phyloP scores from a whole-genome alignment of 345 rosid species.

The Turritis glabra region DNA sequence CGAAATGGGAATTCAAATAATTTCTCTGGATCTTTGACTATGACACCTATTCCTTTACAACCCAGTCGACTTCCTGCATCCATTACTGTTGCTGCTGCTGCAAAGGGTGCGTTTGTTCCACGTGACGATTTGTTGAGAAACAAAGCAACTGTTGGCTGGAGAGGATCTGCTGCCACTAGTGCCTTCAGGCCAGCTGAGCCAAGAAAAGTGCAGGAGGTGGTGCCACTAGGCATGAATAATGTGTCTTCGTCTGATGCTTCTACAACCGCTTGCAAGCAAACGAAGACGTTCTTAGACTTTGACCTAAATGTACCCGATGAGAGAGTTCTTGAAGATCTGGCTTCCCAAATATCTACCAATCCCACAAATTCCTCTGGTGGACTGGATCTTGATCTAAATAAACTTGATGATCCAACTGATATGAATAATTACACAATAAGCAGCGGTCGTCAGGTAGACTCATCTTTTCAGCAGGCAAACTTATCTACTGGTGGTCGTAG shows the following conservation, averaged over 20 bases:
- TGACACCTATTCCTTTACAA: slow-evolving; percentile 45
- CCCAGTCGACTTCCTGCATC: slow-evolving; percentile 59
- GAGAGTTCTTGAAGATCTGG: slow-evolving; percentile 70
- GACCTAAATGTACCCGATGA: slow-evolving; percentile 91
- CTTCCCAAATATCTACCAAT: slow-evolving; percentile 46
- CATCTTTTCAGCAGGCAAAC: slow-evolving; percentile 38
- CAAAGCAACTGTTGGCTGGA: slow-evolving; percentile 87
- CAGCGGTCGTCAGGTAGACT: slow-evolving; percentile 45
- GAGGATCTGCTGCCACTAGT: slow-evolving; percentile 99
- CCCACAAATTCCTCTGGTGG: slow-evolving; percentile 53
- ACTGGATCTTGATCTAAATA: slow-evolving; percentile 86
- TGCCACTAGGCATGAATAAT: slow-evolving; percentile 31
- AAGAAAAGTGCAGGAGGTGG: slow-evolving; percentile 58
- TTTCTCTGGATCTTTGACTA: slow-evolving; percentile 38
- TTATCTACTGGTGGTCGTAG: slow-evolving; percentile 40
- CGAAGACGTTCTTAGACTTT: slow-evolving; percentile 63
- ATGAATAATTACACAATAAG: slow-evolving; percentile 39
- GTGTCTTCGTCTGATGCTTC: slow-evolving; percentile 43
- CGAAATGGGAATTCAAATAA: slow-evolving; percentile 49
- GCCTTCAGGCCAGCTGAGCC: slow-evolving; percentile 99
- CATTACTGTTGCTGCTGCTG: slow-evolving; percentile 86
- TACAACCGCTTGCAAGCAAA: slow-evolving; percentile 42
- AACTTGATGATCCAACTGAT: slow-evolving; percentile 67
- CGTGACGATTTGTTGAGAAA: slow-evolving; percentile 67
- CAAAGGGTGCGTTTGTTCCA: slow-evolving; percentile 85